These are phyloP conservation scores for Cucurbita argyrosperma DNA, from an alignment of 306 rosid species.

Conservation along the genomic window DNA sequence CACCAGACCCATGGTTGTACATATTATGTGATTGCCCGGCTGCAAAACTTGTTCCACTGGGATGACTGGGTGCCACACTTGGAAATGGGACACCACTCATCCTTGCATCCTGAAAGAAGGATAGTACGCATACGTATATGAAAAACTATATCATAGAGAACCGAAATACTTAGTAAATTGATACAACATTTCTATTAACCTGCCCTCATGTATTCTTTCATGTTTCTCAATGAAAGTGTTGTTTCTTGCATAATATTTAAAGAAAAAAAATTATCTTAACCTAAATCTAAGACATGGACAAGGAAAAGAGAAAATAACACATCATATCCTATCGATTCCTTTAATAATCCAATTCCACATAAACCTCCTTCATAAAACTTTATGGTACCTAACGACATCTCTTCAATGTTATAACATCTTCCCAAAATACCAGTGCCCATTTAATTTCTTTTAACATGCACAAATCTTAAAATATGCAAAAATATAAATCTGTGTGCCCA, in stretches of 20 bases:
- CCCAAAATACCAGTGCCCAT: neutral
- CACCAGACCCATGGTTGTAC: constrained; percentile 45
- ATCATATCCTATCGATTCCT: neutral
- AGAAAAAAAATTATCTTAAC: neutral
- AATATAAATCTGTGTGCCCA: neutral
- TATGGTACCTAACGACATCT: neutral
- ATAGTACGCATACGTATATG: neutral
- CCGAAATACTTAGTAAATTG: neutral
- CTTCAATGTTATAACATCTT: neutral
- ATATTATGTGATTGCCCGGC: constrained; percentile 44
- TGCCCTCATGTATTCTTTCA: neutral
- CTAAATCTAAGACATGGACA: neutral
- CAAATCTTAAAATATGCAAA: neutral
- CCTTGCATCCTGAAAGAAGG: constrained; percentile 52
- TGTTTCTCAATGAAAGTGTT: neutral
- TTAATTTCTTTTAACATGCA: neutral
- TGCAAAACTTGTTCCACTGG: constrained; percentile 36
- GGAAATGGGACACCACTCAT: constrained; percentile 44
- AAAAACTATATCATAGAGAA: neutral
- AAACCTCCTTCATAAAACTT: neutral
- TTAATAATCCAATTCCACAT: neutral
- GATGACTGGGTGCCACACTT: constrained; percentile 33
- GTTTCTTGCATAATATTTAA: neutral
- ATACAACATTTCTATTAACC: neutral
- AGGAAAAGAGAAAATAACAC: neutral